Percentiles rank a stretch among this genome's conserved stretches.
These are phyloP conservation scores for Angomonas ambiguus DNA, from an alignment of 208 protist species.

Conservation along the genomic window DNA sequence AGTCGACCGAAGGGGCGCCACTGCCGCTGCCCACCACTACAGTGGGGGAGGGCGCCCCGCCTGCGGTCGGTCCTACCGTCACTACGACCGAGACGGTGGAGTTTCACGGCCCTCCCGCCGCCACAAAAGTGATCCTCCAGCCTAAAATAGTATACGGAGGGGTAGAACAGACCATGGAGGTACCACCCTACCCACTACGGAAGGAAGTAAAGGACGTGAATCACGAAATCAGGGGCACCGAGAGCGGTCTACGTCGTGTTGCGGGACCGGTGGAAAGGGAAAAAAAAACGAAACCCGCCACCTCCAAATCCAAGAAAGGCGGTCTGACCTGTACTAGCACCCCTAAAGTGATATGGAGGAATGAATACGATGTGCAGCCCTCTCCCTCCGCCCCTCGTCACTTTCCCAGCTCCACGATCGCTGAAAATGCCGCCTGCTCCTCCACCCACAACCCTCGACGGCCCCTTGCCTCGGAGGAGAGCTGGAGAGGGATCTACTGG, in stretches of 20 bases:
- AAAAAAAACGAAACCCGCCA: background rate
- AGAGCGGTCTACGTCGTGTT: no score
- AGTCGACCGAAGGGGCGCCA: background rate
- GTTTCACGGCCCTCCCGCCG: constrained; percentile 9
- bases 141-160: constrained; percentile 35
- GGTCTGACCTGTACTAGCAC: background rate
- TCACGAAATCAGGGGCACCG: no score
- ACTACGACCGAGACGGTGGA: background rate
- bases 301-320: background rate
- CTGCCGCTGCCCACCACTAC: background rate
- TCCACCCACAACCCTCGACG: constrained; percentile 10
- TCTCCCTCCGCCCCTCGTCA: constrained; percentile 33
- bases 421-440: constrained; percentile 14
- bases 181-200: constrained; percentile 14
- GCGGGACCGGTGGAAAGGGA: constrained; percentile 1
- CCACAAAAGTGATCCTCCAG: constrained; percentile 23
- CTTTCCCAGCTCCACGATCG: constrained; percentile 11
- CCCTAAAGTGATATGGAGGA: constrained; percentile 21
- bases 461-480: constrained; percentile 16
- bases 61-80: background rate
- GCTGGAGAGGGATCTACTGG: constrained; percentile 62
- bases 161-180: constrained; percentile 23
- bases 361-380: constrained; percentile 47
- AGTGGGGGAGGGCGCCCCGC: no score
- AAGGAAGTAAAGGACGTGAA: background rate